Evolutionary conservation across 2,329 filamentous ascomycete species (phyloP).

Genomic region (Ceratocystis huliohia): DNA sequence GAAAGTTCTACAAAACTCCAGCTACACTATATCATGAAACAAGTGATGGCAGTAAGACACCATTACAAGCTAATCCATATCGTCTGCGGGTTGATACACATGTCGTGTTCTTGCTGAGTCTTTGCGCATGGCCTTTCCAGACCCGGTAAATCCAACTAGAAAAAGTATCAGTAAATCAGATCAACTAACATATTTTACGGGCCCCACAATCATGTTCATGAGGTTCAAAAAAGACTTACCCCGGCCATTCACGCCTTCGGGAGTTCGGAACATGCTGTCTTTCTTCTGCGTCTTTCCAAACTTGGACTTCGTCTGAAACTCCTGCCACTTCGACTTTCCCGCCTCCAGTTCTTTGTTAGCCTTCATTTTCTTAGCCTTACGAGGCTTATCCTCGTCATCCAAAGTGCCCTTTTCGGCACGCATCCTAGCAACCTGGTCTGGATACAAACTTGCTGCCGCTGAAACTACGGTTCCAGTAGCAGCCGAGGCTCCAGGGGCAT

Average conservation of each 20-base stretch:
- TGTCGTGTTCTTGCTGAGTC: slow-evolving; percentile 72
- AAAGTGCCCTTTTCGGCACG: slow-evolving; percentile 47
- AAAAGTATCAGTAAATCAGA: slow-evolving; percentile 23
- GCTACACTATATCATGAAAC: neutral
- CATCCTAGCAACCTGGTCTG: slow-evolving; percentile 38
- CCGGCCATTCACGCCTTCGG: slow-evolving; percentile 72
- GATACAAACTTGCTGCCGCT: slow-evolving; percentile 45
- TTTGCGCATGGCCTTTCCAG: slow-evolving; percentile 90
- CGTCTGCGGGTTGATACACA: slow-evolving; percentile 67
- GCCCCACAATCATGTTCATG: neutral
- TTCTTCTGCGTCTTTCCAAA: slow-evolving; percentile 59
- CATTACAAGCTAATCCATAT: slow-evolving; percentile 46
- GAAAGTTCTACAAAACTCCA: neutral
- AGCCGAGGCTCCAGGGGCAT: slow-evolving; percentile 23
- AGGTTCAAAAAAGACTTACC: slow-evolving; percentile 41
- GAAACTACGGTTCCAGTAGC: slow-evolving; percentile 39
- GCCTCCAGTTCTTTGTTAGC: slow-evolving; percentile 83
- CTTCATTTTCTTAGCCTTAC: slow-evolving; percentile 78
- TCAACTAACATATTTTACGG: neutral
- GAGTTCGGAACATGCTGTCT: slow-evolving; percentile 93
- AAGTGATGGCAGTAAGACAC: neutral
- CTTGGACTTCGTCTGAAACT: slow-evolving; percentile 72
- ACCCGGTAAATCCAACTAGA: slow-evolving; percentile 88
- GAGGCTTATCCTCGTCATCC: slow-evolving; percentile 54
- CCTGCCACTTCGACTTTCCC: slow-evolving; percentile 87